Base-by-base conservation (phyloP, 164 flowering plant species). In the Chloranthus sessilifolius region DNA sequence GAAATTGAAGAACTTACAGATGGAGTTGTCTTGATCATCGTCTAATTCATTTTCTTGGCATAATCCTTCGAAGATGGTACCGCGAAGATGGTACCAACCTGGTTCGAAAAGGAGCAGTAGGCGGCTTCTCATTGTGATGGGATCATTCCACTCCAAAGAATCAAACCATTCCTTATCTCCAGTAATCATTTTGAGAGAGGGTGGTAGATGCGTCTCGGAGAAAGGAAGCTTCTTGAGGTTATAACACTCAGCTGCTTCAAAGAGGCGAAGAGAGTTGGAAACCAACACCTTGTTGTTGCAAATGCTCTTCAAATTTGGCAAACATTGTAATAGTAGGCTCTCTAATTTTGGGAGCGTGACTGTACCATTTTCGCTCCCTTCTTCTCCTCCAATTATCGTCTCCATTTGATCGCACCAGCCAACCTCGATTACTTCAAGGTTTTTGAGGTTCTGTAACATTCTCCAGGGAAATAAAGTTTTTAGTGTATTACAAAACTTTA, bases 191-290 rank as follows among this genome's bases (percentile, higher is more conserved):
- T 26, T 22, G n/a, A n/a, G 20, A 22, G 19, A 31, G 15, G 35
- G 7, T 42, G 46, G 4, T 23, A 20, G 11, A 22, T 42, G 21
- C 15, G 21, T 9, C 34, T 11, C 15, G 6, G 34, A 29, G 19
- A 46, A n/a, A 26, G 50, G 36, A 26, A 46, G 50, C n/a, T 46
- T 46, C 50, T 15, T 28, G 1, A 46, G 50, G 10, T 26, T 31
- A 2, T 16, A 19, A 17, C 50, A 46, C 14, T 16, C 12, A 7
- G 5, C 8, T 29, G 28, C 2, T 26, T 16, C 15, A n/a, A 28
- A 16, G 8, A 6, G 17, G 5, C 15, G 24, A 10, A 42, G 46
- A 42, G 6, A 42, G 20, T 21, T 42, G 25, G 26, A 42, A 10
- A 42, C 20, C 27, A 23, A 12, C 11, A 12, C 27, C 28, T n/a